Evolutionary conservation across 2,329 filamentous ascomycete species (phyloP), one percentile per base, ranked within the genome.

Genomic region (Pseudogymnoascus sp.): DNA sequence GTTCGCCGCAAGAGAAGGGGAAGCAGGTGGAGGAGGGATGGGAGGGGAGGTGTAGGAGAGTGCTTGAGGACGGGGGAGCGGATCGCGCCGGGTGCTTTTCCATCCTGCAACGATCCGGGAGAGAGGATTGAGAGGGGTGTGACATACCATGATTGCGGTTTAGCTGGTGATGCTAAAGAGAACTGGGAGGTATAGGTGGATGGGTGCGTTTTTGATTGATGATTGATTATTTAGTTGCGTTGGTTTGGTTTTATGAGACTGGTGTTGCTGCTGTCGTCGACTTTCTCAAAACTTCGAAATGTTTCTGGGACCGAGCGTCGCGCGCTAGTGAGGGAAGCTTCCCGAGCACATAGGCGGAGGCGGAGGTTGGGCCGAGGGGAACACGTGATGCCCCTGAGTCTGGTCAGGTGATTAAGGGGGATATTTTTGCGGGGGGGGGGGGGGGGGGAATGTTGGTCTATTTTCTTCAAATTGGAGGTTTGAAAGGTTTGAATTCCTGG

Each of bases 221-320:
- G 35, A 24, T 61, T 19, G 26, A 26, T 21, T 47, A 24, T 31
- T 31, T 47, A 24, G 19, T 31, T 19, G 38, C 38, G 38, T 19
- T 19, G 19, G 19, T 19, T 19, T 19, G 19, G 19, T 19, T 19
- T 59, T 6, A 35, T 40, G 29, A 50, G 33, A 19, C 29, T 44
- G 37, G 24, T 3, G 24, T 6, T 26, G 24, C 24, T 26, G 29
- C 29, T 31, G 21, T 56, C 31, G 31, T 42, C 29, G 37, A 33
- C 56, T 53, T 62, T 62, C 60, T 62, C 60, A 50, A 47, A 50
- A 33, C 60, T 50, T 44, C 60, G 35, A 50, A 62, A 62, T 44
- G 37, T 62, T 62, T 50, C 60, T 44, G 60, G 40, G 59, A 61
- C 59, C 59, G 19, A 40, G 37, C 59, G 59, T 38, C 37, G 31